These are phyloP conservation scores for Eucommia ulmoides DNA, from an alignment of 257 asterid species.

Conservation along the genomic window DNA sequence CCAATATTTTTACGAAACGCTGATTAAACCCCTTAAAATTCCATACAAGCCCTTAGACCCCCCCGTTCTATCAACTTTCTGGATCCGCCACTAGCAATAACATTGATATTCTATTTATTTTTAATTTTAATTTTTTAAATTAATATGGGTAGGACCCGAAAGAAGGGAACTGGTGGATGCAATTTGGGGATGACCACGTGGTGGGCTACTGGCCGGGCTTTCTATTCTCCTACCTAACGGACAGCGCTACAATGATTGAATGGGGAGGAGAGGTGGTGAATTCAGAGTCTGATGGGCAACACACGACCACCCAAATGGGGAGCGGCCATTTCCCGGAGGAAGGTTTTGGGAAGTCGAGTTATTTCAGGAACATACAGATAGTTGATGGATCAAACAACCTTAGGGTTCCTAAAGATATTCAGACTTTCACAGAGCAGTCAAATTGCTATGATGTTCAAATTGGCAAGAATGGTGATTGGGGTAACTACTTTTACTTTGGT, in stretches of 20 bases:
- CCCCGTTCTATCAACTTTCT: no score
- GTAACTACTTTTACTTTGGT: constrained; percentile 63
- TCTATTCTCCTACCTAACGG: constrained; percentile 45
- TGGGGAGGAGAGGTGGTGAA: constrained; percentile 97
- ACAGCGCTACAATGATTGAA: constrained; percentile 62
- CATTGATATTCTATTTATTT: no score
- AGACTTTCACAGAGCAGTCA: constrained; percentile 46
- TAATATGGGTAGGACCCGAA: constrained; percentile 41
- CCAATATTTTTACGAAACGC: no score
- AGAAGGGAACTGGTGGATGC: constrained; percentile 88
- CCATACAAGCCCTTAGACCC: no score
- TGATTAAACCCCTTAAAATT: no score
- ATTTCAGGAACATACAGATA: constrained; percentile 55
- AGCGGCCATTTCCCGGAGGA: constrained; percentile 80
- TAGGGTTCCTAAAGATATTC: constrained; percentile 46
- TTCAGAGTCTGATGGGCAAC: constrained; percentile 50
- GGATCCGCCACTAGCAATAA: no score
- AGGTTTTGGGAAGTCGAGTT: constrained; percentile 70
- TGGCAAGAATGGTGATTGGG: constrained; percentile 53
- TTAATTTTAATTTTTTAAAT: background rate
- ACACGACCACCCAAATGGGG: constrained; percentile 88
- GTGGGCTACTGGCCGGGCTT: constrained; percentile 74
- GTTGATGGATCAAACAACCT: constrained; percentile 63
- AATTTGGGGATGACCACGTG: constrained; percentile 44
- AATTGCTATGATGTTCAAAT: constrained; percentile 54